Conservation (phyloP, 139 green algal genomes). For the Nannochloris sp. region DNA sequence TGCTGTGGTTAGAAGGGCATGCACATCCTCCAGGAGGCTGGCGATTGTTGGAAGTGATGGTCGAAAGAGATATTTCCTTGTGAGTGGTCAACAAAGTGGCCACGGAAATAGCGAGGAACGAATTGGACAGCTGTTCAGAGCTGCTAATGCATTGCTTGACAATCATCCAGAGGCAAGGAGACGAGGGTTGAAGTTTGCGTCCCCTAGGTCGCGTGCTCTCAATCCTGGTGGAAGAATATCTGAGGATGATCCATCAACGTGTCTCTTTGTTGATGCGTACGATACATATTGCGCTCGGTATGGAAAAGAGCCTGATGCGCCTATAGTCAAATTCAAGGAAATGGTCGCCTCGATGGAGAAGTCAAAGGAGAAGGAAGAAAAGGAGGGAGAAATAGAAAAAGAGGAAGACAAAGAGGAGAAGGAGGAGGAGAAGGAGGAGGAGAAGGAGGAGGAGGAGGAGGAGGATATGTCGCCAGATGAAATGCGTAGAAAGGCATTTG, state of each 20-base stretch:
- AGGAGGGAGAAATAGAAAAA: too few relatives aligned
- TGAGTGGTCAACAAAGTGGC: slow-evolving; percentile 48
- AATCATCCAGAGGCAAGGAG: slow-evolving; percentile 56
- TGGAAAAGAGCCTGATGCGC: slow-evolving; percentile 79
- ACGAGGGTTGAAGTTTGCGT: slow-evolving; percentile 62
- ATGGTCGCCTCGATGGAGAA: background rate
- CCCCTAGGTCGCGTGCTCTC: slow-evolving; percentile 37
- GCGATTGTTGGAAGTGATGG: slow-evolving; percentile 81
- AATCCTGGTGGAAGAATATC: slow-evolving; percentile 61
- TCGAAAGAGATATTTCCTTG: slow-evolving; percentile 60
- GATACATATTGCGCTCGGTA: slow-evolving; percentile 87
- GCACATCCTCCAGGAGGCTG: slow-evolving; percentile 65
- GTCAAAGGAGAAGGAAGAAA: too few relatives aligned
- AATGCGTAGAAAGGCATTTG: slow-evolving; percentile 47
- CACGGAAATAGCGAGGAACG: slow-evolving; percentile 49
- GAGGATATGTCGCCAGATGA: slow-evolving; percentile 6
- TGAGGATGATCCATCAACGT: slow-evolving; percentile 82
- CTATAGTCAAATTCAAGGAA: slow-evolving; percentile 87
- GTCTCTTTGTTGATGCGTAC: slow-evolving; percentile 81
- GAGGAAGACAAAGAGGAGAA: too few relatives aligned
- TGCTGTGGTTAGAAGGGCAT: slow-evolving; percentile 66
- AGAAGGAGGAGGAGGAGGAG: too few relatives aligned
- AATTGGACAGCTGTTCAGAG: slow-evolving; percentile 57
- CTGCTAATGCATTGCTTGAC: slow-evolving; percentile 75
- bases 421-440: too few relatives aligned